Evolutionary conservation across 441 rosid species (phyloP).

Genomic region (Gossypium gossypioides): DNA sequence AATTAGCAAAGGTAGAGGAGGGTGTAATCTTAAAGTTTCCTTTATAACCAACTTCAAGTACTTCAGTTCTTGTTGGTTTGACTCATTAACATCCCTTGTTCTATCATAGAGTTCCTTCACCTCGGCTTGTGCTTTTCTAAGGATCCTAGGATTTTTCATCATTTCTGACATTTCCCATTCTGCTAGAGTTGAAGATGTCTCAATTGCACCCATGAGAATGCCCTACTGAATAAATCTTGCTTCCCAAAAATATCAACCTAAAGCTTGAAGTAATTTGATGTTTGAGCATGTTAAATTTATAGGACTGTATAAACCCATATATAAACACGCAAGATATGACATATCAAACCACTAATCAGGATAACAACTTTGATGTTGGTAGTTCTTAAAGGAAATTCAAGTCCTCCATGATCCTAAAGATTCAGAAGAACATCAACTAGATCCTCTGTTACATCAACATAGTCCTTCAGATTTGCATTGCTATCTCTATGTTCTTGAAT

Average conservation of each 20-base stretch:
- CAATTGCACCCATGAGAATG: neutral
- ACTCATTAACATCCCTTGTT: neutral
- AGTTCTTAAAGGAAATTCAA: constrained; percentile 9
- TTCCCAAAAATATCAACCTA: too few relatives aligned
- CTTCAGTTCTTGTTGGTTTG: constrained; percentile 3
- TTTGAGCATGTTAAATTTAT: too few relatives aligned
- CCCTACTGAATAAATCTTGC: neutral
- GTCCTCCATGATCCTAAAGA: constrained; percentile 15
- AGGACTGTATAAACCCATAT: neutral
- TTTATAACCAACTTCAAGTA: constrained; percentile 25
- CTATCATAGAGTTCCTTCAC: neutral
- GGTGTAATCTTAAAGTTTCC: constrained; percentile 33
- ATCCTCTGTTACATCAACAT: constrained; percentile 4
- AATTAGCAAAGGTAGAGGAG: constrained; percentile 21
- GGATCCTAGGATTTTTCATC: constrained; percentile 15
- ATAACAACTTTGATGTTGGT: constrained; percentile 20
- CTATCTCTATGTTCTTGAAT: neutral
- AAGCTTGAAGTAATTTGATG: too few relatives aligned
- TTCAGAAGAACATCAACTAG: constrained; percentile 23
- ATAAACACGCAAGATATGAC: neutral
- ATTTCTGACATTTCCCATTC: constrained; percentile 29
- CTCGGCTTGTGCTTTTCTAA: neutral
- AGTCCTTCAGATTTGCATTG: neutral
- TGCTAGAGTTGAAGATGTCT: constrained; percentile 14
- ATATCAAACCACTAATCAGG: neutral